A percentile compares a stretch with the other conserved stretches of the same genome.
These are phyloP conservation scores for Xylaria grammica DNA, from an alignment of 495 filamentous ascomycete genomes.

Conservation along the genomic window DNA sequence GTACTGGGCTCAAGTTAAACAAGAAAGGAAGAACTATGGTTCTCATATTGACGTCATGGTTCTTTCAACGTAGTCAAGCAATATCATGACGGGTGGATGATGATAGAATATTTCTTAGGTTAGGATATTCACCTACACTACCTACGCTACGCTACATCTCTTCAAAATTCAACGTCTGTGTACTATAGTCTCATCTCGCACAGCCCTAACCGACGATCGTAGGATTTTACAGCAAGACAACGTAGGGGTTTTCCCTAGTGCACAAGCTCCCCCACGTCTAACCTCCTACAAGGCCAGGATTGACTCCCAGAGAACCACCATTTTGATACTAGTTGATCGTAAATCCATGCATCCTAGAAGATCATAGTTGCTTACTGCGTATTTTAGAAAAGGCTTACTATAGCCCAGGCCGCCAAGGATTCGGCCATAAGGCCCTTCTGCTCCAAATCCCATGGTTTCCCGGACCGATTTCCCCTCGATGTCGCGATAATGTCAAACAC, in stretches of 20 bases:
- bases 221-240: no score
- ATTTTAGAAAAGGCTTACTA: constrained; percentile 2
- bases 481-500: constrained; percentile 13
- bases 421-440: not conserved
- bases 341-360: constrained; percentile 11
- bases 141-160: no score
- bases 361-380: constrained; percentile 11
- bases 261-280: constrained; percentile 12
- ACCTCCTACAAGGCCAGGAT: not conserved
- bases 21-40: not conserved
- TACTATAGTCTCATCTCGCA: not conserved
- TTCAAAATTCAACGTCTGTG: not conserved
- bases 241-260: no score
- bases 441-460: not conserved
- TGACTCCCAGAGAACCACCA: constrained; percentile 3
- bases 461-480: constrained; percentile 5
- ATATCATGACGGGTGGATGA: not conserved
- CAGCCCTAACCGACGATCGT: constrained; percentile 15
- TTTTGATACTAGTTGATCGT: constrained; percentile 1
- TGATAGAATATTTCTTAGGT: no score
- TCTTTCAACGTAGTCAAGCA: not conserved
- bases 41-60: not conserved
- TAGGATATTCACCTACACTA: no score
- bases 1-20: not conserved
- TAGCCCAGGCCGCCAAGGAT: not conserved